A percentile compares a stretch with the other conserved stretches of the same genome.
These are phyloP conservation scores for Oryza officinalis DNA, from an alignment of 176 grass and related monocot genomes.

Conservation along the genomic window DNA sequence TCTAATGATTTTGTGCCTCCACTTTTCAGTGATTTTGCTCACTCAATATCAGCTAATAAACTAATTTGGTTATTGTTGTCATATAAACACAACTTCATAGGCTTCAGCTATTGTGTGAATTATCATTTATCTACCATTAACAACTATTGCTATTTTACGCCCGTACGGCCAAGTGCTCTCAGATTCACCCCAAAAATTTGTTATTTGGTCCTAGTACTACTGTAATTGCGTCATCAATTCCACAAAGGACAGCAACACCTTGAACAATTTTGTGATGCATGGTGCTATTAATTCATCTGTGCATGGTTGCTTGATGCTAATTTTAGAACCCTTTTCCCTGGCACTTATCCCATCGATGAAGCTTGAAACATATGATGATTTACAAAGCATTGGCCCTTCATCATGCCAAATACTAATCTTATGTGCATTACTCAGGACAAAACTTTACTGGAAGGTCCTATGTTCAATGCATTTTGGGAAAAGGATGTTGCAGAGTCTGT, in stretches of 20 bases:
- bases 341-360: slow-evolving; percentile 11
- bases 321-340: background rate
- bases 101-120: slow-evolving; percentile 9
- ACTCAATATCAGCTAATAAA: background rate
- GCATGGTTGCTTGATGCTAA: slow-evolving; percentile 17
- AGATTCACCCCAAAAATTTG: background rate
- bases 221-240: slow-evolving; percentile 10
- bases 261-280: slow-evolving; percentile 11
- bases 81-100: background rate
- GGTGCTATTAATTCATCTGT: slow-evolving; percentile 15
- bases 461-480: slow-evolving; percentile 80
- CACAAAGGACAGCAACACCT: slow-evolving; percentile 17
- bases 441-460: slow-evolving; percentile 68
- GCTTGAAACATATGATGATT: slow-evolving; percentile 3
- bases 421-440: slow-evolving; percentile 60
- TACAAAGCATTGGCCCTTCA: background rate
- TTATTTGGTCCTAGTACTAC: background rate
- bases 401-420: slow-evolving; percentile 23
- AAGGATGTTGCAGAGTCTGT: slow-evolving; percentile 84
- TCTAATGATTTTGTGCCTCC: background rate
- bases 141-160: background rate
- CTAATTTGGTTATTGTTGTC: background rate
- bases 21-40: background rate
- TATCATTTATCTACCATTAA: no score
- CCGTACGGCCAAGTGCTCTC: background rate